Percentiles rank a stretch among this genome's conserved stretches.
Conservation (phyloP, 495 filamentous ascomycete genomes). For the Podospora conica region DNA sequence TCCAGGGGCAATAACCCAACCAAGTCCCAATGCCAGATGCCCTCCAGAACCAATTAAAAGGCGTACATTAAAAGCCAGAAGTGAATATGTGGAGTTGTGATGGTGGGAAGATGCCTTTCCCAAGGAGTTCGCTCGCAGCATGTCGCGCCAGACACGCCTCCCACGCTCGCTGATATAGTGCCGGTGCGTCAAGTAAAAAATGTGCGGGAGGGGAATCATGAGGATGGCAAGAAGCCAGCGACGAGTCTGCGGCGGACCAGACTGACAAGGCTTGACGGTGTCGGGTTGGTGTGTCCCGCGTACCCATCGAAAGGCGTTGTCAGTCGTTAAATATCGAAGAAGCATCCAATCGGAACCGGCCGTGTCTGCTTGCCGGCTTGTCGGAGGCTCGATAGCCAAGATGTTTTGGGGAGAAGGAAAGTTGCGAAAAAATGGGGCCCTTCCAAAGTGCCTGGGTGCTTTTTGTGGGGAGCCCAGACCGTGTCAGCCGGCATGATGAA, state of each 20-base stretch:
- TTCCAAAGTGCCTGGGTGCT: not conserved
- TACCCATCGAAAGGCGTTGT: not conserved
- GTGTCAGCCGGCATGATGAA: too few relatives aligned
- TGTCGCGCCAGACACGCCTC: not conserved
- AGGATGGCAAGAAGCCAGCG: not conserved
- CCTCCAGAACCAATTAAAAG: not conserved
- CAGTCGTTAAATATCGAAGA: not conserved
- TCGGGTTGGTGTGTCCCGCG: not conserved
- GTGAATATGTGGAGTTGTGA: not conserved
- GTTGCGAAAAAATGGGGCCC: not conserved
- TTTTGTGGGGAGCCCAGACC: too few relatives aligned
- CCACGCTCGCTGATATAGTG: not conserved
- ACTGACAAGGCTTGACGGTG: not conserved
- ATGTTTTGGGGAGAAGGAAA: not conserved
- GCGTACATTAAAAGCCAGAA: not conserved
- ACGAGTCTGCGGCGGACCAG: not conserved
- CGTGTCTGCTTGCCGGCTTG: not conserved
- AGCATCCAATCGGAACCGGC: constrained; percentile 5
- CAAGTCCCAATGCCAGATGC: not conserved
- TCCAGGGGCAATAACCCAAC: not conserved
- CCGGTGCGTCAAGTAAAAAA: not conserved
- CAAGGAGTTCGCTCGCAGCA: not conserved
- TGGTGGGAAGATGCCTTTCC: not conserved
- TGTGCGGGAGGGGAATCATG: not conserved
- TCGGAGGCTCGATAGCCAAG: not conserved